These are phyloP conservation scores for Scolecobasidium constrictum DNA, from an alignment of 2,329 filamentous ascomycete genomes.

Conservation along the genomic window DNA sequence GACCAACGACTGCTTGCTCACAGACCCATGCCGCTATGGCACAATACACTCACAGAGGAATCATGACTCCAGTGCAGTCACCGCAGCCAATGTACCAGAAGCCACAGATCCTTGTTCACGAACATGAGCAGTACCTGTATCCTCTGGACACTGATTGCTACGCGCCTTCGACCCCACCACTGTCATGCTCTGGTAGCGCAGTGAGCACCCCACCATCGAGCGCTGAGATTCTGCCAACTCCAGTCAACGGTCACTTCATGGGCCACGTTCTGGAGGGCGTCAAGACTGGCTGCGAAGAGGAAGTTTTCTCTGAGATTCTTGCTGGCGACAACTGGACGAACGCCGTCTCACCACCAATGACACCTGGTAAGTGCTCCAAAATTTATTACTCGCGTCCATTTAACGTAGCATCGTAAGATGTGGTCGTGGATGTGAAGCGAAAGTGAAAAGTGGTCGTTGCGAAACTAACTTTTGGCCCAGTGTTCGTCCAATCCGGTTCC, in stretches of 20 bases:
- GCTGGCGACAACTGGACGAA: constrained; percentile 54
- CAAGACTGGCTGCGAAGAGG: constrained; percentile 53
- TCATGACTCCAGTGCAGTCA: constrained; percentile 66
- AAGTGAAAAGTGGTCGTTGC: neutral
- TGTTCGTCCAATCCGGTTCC: constrained; percentile 45
- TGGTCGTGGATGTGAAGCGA: constrained; percentile 7
- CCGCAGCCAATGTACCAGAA: constrained; percentile 65
- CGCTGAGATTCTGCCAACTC: constrained; percentile 70
- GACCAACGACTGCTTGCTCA: constrained; percentile 55
- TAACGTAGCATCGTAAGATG: constrained; percentile 3
- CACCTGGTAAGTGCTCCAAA: constrained; percentile 62
- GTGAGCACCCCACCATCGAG: constrained; percentile 74
- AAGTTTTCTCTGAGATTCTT: constrained; percentile 61
- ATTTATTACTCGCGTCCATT: neutral
- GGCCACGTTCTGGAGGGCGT: constrained; percentile 25
- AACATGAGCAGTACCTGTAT: constrained; percentile 41
- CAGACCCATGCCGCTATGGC: constrained; percentile 38
- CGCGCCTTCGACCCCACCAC: constrained; percentile 72
- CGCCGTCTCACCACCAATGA: constrained; percentile 73
- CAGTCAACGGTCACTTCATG: constrained; percentile 69
- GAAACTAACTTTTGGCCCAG: constrained; percentile 24
- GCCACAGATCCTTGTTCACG: constrained; percentile 57
- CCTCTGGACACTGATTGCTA: constrained; percentile 66
- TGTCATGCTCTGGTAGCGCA: constrained; percentile 75
- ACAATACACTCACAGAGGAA: constrained; percentile 47